Evolutionary conservation across 1,284 basidiomycete genomes (phyloP), one percentile per base, ranked within the genome.

Genomic region (Sanghuangporus baumii): DNA sequence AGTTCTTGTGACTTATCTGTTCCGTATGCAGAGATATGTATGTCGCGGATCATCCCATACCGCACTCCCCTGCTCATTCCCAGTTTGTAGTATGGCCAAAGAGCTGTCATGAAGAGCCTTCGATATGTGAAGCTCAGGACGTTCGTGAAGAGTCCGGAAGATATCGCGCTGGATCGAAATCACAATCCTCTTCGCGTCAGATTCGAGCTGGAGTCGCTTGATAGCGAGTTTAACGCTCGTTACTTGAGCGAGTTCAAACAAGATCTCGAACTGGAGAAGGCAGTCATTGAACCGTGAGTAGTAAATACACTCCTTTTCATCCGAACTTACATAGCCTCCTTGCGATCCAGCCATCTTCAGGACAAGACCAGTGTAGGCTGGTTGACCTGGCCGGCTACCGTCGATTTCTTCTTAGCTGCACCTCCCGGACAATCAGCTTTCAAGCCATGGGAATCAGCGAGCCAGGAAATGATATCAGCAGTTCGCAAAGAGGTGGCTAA

Each of bases 51-150:
- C 38, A 41, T 37, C 5, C 31, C 16, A 14, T 31, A 16, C 31
- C 16, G 51, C 8, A 16, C 20, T 20, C 6, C 8, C 4, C 37
- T 40, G 38, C 64, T 61, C 40, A 59, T 57, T 60, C 47, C 20
- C 18, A 47, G 23, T 46, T 46, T 40, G 57, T 57, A 89, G 87
- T 89, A 89, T 73, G 83, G 87, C 0, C 87, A 88, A 71, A 76
- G 86, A 64, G 85, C 83, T 1, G 72, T 87, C 34, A 85, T 88
- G 81, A 90, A 89, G 71, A 78, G 78, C 51, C 72, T 82, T 9
- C 79, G 85, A 38, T 83, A 82, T 70, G 81, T 95, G 73, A 96
- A 96, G 74, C 72, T 96, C n/a, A 84, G 93, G 23, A 90, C 93
- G 1, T 84, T 89, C 59, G 80, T 80, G 65, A 71, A 74, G 5